Evolutionary conservation across 208 protist species (phyloP).

Genomic region (Acanthamoeba triangularis): DNA sequence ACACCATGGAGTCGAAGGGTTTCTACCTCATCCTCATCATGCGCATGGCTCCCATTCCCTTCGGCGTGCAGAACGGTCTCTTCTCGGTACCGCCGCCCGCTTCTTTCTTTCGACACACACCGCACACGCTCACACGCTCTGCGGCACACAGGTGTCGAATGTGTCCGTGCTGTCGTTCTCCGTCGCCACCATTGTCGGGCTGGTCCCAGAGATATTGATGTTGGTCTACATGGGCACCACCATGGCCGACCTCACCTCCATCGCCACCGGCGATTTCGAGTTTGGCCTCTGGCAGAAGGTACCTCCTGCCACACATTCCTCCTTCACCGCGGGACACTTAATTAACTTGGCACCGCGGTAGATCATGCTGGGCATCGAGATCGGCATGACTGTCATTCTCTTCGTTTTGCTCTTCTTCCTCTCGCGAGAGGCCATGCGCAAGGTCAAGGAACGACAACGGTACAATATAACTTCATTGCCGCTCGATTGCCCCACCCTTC

Average conservation of each 20-base stretch:
- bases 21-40: constrained; percentile 71
- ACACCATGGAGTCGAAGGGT: constrained; percentile 42
- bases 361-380: constrained; percentile 55
- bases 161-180: constrained; percentile 45
- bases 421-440: constrained; percentile 55
- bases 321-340: neutral
- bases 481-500: too few species aligned
- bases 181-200: constrained; percentile 5
- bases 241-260: constrained; percentile 64
- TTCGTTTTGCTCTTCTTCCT: constrained; percentile 42
- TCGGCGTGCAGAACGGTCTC: constrained; percentile 65
- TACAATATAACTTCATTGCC: too few species aligned
- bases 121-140: neutral
- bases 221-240: constrained; percentile 65
- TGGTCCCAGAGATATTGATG: constrained; percentile 58
- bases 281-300: constrained; percentile 63
- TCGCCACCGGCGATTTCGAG: constrained; percentile 48
- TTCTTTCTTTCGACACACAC: neutral
- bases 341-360: too few species aligned
- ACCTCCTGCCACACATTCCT: neutral
- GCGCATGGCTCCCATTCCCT: constrained; percentile 50
- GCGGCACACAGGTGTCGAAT: constrained; percentile 10
- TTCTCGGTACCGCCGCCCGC: neutral
- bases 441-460: constrained; percentile 35
- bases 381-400: constrained; percentile 1